phyloP scores from a whole-genome alignment of 495 filamentous ascomycete species.

The Lepraria neglecta region DNA sequence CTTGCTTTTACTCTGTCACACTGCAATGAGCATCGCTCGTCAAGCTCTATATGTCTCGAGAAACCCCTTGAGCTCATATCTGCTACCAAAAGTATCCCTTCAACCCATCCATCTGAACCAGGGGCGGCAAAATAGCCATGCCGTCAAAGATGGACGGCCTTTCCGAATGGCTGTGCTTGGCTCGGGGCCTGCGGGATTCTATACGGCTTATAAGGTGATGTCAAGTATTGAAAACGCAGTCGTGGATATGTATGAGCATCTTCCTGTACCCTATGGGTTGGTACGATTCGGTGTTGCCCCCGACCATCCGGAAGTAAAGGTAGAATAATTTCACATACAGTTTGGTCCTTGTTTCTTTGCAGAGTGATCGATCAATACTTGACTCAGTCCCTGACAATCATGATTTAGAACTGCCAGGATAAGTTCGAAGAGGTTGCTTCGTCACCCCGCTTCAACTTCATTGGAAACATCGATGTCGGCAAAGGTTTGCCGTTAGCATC shows the following conservation, averaged over 20 bases:
- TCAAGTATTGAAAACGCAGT: conserved; percentile 60
- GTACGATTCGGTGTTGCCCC: conserved; percentile 92
- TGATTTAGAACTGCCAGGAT: conserved; percentile 76
- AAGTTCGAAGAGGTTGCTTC: conserved; percentile 83
- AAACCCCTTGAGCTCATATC: background rate
- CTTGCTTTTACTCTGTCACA: background rate
- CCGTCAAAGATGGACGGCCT: conserved; percentile 43
- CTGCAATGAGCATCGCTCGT: conserved; percentile 5
- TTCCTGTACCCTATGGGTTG: conserved; percentile 88
- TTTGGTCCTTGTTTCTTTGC: background rate
- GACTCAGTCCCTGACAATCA: background rate
- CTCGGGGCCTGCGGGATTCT: conserved; percentile 94
- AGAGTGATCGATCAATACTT: background rate
- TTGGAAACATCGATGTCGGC: conserved; percentile 83
- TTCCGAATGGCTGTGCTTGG: conserved; percentile 83
- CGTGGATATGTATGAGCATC: conserved; percentile 92
- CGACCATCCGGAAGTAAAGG: conserved; percentile 97
- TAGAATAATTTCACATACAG: conserved; percentile 31
- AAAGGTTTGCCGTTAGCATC: conserved; percentile 59
- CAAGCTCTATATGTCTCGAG: background rate
- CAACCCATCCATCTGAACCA: background rate
- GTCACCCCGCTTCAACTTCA: conserved; percentile 78
- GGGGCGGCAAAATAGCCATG: conserved; percentile 23
- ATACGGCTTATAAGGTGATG: conserved; percentile 80
- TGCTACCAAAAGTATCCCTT: background rate